Conservation (phyloP, 768 basidiomycete genomes). For the Scleroderma bovista region DNA sequence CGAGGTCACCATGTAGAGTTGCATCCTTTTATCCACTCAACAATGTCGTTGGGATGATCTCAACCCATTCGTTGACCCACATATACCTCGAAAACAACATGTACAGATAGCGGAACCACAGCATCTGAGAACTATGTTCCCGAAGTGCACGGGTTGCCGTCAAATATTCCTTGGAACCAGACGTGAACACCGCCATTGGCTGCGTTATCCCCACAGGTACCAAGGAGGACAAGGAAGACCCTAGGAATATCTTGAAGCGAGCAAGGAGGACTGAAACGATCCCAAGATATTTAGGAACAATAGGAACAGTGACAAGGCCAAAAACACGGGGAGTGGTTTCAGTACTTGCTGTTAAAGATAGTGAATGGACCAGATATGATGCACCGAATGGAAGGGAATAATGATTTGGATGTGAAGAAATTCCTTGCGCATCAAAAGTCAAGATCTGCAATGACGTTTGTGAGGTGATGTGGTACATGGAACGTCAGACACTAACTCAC, state of each 20-base stretch:
- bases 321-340: slow-evolving; percentile 40
- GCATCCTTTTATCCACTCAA: not conserved
- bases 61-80: slow-evolving; percentile 87
- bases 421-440: slow-evolving; percentile 73
- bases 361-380: slow-evolving; percentile 35
- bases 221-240: slow-evolving; percentile 2
- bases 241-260: slow-evolving; percentile 38
- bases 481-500: slow-evolving; percentile 37
- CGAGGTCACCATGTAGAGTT: too few species aligned
- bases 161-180: slow-evolving; percentile 50
- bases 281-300: slow-evolving; percentile 57
- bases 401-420: slow-evolving; percentile 89
- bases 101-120: slow-evolving; percentile 89
- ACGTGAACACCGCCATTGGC: slow-evolving; percentile 41
- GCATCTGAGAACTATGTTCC: slow-evolving; percentile 68
- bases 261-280: slow-evolving; percentile 44
- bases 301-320: slow-evolving; percentile 53
- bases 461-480: not conserved
- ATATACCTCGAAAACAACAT: slow-evolving; percentile 78
- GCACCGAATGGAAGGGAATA: slow-evolving; percentile 59
- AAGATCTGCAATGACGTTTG: slow-evolving; percentile 50
- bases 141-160: slow-evolving; percentile 63
- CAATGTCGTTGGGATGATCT: slow-evolving; percentile 28
- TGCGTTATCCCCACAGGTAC: not conserved
- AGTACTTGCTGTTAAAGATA: slow-evolving; percentile 25